A percentile compares a stretch with the other conserved stretches of the same genome.
Conservation (phyloP, 1,284 basidiomycete genomes). For the Apiotrichum domesticum region DNA sequence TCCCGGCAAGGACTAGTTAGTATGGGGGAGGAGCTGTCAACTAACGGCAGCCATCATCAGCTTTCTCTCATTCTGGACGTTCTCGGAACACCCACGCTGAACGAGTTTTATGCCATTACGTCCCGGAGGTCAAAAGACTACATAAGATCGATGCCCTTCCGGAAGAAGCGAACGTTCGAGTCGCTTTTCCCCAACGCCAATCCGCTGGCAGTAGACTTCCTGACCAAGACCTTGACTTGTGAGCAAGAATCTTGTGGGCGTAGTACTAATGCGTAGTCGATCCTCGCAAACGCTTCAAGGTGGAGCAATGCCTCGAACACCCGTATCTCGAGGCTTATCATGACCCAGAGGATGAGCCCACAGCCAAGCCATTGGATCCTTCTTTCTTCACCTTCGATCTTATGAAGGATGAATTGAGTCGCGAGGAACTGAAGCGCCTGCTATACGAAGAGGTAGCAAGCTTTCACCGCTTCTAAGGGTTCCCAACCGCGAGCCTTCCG, state of each 20-base stretch:
- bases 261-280: constrained; percentile 56
- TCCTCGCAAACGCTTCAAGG: constrained; percentile 85
- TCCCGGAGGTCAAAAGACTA: constrained; percentile 81
- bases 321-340: constrained; percentile 84
- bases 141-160: constrained; percentile 79
- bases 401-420: constrained; percentile 86
- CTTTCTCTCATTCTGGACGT: constrained; percentile 84
- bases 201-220: constrained; percentile 79
- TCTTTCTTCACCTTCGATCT: constrained; percentile 93
- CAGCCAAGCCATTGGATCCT: constrained; percentile 79
- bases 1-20: constrained; percentile 82
- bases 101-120: constrained; percentile 86
- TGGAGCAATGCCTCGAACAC: constrained; percentile 81
- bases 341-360: constrained; percentile 88
- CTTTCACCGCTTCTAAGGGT: constrained; percentile 49
- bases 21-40: constrained; percentile 13
- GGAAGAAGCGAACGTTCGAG: constrained; percentile 71
- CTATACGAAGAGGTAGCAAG: constrained; percentile 69
- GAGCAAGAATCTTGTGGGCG: constrained; percentile 7
- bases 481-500: no score
- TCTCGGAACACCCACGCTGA: constrained; percentile 82
- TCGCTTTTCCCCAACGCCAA: constrained; percentile 80
- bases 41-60: constrained; percentile 67
- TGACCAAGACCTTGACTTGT: constrained; percentile 79
- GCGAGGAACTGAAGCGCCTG: constrained; percentile 64